Conservation (phyloP, 2,329 filamentous ascomycete species). For the Plectosphaerella cucumerina region DNA sequence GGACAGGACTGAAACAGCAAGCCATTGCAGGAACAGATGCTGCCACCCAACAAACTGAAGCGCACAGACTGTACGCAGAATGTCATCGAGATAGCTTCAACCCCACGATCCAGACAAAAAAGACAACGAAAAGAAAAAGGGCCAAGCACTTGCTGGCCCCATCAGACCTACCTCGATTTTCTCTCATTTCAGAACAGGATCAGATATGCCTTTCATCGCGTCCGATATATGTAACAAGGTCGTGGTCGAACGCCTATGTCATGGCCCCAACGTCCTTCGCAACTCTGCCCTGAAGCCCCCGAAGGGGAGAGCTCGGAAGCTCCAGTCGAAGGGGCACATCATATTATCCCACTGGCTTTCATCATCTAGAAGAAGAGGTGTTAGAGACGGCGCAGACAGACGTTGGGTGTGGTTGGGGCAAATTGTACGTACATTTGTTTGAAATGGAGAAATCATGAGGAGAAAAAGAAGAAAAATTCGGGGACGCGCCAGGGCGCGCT, state of each 20-base stretch:
- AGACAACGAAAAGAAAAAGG: constrained; percentile 8
- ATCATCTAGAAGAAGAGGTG: constrained; percentile 70
- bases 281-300: constrained; percentile 84
- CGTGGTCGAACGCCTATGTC: constrained; percentile 99
- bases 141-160: constrained; percentile 19
- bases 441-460: constrained; percentile 97
- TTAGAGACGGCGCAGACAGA: constrained; percentile 22
- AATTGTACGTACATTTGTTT: constrained; percentile 73
- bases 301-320: constrained; percentile 78
- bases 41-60: no score
- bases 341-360: constrained; percentile 98
- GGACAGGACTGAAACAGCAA: no score
- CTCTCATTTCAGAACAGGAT: constrained; percentile 44
- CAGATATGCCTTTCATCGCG: constrained; percentile 98
- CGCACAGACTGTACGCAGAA: no score
- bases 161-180: neutral
- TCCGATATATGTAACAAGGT: constrained; percentile 97
- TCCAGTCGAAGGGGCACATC: constrained; percentile 68
- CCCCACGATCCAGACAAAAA: no score
- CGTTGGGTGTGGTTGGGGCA: constrained; percentile 1
- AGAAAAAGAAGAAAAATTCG: constrained; percentile 43
- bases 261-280: constrained; percentile 64
- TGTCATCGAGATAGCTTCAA: no score
- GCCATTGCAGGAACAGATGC: no score
- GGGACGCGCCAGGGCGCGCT: constrained; percentile 3